Percentiles rank a stretch among this genome's conserved stretches.
These are phyloP conservation scores for Plasmodium gallinaceum DNA, from an alignment of 169 alveolate species.

Conservation along the genomic window DNA sequence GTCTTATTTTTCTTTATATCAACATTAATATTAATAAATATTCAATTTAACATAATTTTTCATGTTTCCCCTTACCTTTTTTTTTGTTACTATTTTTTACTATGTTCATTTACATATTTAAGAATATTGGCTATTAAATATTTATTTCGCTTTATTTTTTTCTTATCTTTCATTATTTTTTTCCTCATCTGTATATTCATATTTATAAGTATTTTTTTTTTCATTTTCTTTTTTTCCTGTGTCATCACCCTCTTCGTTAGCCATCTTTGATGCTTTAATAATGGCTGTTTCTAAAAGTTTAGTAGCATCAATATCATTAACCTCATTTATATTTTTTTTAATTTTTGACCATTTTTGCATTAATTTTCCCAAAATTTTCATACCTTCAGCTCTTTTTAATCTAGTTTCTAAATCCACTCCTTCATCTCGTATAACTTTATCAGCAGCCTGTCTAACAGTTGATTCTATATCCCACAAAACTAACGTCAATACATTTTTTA, in stretches of 20 bases:
- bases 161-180: not conserved
- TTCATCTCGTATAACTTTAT: slow-evolving; percentile 82
- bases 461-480: slow-evolving; percentile 85
- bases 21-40: too few species aligned
- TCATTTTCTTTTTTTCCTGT: slow-evolving; percentile 14
- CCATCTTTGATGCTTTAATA: slow-evolving; percentile 66
- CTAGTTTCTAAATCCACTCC: slow-evolving; percentile 74
- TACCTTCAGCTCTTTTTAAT: slow-evolving; percentile 79
- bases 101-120: too few species aligned
- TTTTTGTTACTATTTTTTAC: too few species aligned
- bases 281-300: slow-evolving; percentile 75
- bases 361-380: slow-evolving; percentile 76
- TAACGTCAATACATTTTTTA: slow-evolving; percentile 76
- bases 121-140: not conserved
- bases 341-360: slow-evolving; percentile 80
- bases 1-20: too few species aligned
- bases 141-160: not conserved
- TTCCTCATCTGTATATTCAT: not conserved
- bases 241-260: slow-evolving; percentile 14
- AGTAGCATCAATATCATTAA: slow-evolving; percentile 63
- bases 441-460: slow-evolving; percentile 82
- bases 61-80: too few species aligned
- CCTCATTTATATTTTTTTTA: slow-evolving; percentile 41
- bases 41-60: too few species aligned
- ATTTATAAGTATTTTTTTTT: slow-evolving; percentile 1